These are phyloP conservation scores for Coemansia sp. DNA, from an alignment of 192 early-diverging fungal species.

Conservation along the genomic window DNA sequence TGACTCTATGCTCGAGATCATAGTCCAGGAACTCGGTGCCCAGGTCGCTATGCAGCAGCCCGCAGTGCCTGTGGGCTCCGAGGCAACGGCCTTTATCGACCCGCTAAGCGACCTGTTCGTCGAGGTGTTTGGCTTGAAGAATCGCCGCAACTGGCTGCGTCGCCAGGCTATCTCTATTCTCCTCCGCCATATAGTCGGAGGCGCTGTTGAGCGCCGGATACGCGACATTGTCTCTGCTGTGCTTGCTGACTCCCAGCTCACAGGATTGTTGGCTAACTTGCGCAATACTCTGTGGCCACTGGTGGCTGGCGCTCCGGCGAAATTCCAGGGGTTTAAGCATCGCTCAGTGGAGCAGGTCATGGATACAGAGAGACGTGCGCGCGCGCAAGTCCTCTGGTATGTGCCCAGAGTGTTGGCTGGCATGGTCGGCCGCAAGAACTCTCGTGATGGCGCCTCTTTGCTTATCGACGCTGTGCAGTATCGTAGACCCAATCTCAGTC, in stretches of 20 bases:
- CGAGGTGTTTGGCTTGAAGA: slow-evolving; percentile 92
- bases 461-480: slow-evolving; percentile 76
- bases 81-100: slow-evolving; percentile 62
- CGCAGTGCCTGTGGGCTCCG: slow-evolving; percentile 4
- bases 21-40: slow-evolving; percentile 68
- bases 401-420: slow-evolving; percentile 70
- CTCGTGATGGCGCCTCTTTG: slow-evolving; percentile 69
- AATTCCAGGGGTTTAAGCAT: slow-evolving; percentile 11
- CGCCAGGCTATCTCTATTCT: slow-evolving; percentile 84
- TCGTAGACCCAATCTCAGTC: slow-evolving; percentile 72
- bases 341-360: slow-evolving; percentile 18
- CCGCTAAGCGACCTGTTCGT: slow-evolving; percentile 81
- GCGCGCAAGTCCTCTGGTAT: slow-evolving; percentile 60
- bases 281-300: slow-evolving; percentile 48
- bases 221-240: slow-evolving; percentile 1
- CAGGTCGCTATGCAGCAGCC: slow-evolving; percentile 59
- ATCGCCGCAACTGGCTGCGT: slow-evolving; percentile 84
- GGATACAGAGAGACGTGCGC: slow-evolving; percentile 48
- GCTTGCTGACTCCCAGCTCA: slow-evolving; percentile 30
- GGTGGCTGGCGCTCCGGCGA: background rate
- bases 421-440: slow-evolving; percentile 85
- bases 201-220: slow-evolving; percentile 77
- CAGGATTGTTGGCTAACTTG: slow-evolving; percentile 26
- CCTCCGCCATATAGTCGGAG: slow-evolving; percentile 85
- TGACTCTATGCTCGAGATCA: slow-evolving; percentile 69